These are phyloP conservation scores for Spiraea crenata DNA, from an alignment of 331 rosid genomes.

Conservation along the genomic window DNA sequence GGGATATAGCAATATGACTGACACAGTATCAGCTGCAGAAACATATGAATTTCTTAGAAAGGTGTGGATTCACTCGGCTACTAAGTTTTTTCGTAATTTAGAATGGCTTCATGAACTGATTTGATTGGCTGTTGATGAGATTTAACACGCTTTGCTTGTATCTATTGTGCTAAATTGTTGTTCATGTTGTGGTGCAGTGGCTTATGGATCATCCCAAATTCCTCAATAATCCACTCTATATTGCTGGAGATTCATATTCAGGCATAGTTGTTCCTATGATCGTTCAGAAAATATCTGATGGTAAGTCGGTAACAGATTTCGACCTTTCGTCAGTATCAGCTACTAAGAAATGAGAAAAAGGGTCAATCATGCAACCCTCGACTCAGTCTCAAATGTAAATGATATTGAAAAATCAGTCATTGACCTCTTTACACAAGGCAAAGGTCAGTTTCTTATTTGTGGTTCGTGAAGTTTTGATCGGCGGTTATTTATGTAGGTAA, in stretches of 20 bases:
- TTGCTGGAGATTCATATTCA: conserved; percentile 22
- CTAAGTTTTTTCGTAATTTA: background rate
- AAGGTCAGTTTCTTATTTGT: background rate
- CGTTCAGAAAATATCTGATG: conserved; percentile 2
- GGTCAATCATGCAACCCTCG: background rate
- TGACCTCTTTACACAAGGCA: background rate
- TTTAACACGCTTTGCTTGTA: background rate
- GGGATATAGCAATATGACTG: background rate
- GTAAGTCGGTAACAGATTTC: background rate
- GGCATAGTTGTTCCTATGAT: conserved; percentile 17
- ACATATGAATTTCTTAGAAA: conserved; percentile 3
- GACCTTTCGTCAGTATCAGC: background rate
- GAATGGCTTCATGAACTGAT: background rate
- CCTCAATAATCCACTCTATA: conserved; percentile 13
- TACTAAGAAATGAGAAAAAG: too few relatives aligned
- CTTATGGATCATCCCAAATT: conserved; percentile 19
- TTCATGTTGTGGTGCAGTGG: conserved; percentile 16
- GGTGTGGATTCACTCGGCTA: background rate
- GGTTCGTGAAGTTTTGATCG: too few relatives aligned
- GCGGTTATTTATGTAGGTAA: background rate
- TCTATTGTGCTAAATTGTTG: background rate
- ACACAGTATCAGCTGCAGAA: background rate
- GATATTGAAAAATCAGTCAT: too few relatives aligned
- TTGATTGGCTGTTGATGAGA: background rate
- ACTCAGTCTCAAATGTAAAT: background rate